A percentile compares a stretch with the other conserved stretches of the same genome.
phyloP scores from a whole-genome alignment of 192 early-diverging fungal species.

The Cladochytrium replicatum region DNA sequence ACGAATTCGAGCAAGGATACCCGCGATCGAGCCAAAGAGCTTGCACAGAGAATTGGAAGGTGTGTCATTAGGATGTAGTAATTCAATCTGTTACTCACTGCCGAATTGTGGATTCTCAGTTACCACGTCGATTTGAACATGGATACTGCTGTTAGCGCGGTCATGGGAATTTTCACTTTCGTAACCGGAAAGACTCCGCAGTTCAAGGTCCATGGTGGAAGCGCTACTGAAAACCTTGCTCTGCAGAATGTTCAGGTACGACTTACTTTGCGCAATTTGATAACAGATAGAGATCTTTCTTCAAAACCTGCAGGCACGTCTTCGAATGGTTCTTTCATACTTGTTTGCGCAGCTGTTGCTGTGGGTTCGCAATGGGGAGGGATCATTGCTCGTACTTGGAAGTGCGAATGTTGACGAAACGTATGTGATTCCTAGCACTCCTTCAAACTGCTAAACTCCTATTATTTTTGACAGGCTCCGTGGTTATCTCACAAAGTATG shows the following conservation, averaged over 20 bases:
- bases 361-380: slow-evolving; percentile 63
- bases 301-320: slow-evolving; percentile 54
- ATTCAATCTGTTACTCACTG: not conserved
- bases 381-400: slow-evolving; percentile 80
- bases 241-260: slow-evolving; percentile 88
- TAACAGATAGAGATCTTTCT: not conserved
- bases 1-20: slow-evolving; percentile 83
- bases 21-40: slow-evolving; percentile 58
- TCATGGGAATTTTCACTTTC: slow-evolving; percentile 63
- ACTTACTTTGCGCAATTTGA: too few species aligned
- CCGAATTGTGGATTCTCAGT: slow-evolving; percentile 24
- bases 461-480: slow-evolving; percentile 47
- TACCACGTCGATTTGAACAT: slow-evolving; percentile 89
- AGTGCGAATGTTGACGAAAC: slow-evolving; percentile 98
- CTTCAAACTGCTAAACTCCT: not conserved
- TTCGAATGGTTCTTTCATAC: slow-evolving; percentile 92
- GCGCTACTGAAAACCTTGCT: slow-evolving; percentile 78
- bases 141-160: slow-evolving; percentile 66
- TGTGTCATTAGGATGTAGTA: too few species aligned
- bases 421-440: slow-evolving; percentile 33
- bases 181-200: slow-evolving; percentile 64
- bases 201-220: slow-evolving; percentile 80
- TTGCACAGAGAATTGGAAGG: slow-evolving; percentile 73
- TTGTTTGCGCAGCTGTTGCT: slow-evolving; percentile 91
- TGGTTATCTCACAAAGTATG: slow-evolving; percentile 98